Evolutionary conservation across 495 filamentous ascomycete species (phyloP).

Genomic region (Penicillium diatomitis): DNA sequence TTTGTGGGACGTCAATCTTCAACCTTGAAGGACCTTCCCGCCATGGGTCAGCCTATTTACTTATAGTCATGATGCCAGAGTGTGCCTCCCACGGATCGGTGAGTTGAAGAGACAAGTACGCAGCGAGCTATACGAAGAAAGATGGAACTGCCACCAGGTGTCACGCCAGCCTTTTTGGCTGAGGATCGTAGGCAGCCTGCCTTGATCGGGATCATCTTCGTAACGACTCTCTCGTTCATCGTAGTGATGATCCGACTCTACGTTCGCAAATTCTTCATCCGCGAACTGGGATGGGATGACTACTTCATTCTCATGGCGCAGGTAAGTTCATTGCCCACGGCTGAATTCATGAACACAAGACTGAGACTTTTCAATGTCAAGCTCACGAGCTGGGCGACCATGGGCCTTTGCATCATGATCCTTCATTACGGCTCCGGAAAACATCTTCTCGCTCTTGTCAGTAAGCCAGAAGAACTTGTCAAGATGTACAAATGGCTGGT

Average conservation of each 20-base stretch:
- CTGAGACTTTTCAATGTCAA: neutral
- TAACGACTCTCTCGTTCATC: constrained; percentile 5
- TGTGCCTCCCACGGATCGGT: too few species aligned
- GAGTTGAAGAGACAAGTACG: neutral
- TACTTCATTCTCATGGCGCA: neutral
- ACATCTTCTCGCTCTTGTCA: neutral
- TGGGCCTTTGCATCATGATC: neutral
- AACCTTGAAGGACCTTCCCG: too few species aligned
- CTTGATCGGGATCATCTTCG: constrained; percentile 3
- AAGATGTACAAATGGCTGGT: constrained; percentile 12
- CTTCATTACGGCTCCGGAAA: neutral
- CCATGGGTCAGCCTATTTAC: too few species aligned
- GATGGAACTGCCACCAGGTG: neutral
- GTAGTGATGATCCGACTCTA: neutral
- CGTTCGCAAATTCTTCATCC: neutral
- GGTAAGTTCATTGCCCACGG: neutral
- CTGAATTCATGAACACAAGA: neutral
- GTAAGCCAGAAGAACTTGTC: neutral
- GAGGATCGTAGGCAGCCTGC: constrained; percentile 6
- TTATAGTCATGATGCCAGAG: too few species aligned
- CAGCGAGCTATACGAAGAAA: neutral
- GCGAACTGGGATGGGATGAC: neutral
- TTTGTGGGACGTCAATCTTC: neutral
- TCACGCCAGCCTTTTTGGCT: constrained; percentile 1
- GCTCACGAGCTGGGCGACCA: neutral